These are phyloP conservation scores for Aspergillus nidulans DNA, from an alignment of 495 filamentous ascomycete genomes.

Conservation along the genomic window DNA sequence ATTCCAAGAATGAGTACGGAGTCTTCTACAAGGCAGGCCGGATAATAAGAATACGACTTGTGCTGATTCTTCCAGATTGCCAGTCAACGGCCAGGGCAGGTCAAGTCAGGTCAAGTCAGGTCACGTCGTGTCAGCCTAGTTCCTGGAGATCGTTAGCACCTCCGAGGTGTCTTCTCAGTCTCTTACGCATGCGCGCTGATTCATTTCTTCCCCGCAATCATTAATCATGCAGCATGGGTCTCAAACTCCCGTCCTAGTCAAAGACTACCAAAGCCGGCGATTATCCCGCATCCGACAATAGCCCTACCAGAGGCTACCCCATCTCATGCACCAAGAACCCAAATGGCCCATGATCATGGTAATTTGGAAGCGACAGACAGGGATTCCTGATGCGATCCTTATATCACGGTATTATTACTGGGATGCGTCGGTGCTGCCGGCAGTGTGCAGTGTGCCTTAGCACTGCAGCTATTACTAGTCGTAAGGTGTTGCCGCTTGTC, in stretches of 20 bases:
- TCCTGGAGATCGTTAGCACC: constrained; percentile 7
- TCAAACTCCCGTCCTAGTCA: too few species aligned
- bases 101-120: background rate
- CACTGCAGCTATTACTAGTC: background rate
- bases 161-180: background rate
- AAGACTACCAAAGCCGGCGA: too few species aligned
- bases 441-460: constrained; percentile 10
- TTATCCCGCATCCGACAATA: constrained; percentile 4
- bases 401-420: background rate
- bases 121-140: background rate
- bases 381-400: background rate
- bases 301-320: background rate
- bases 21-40: background rate
- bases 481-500: constrained; percentile 3
- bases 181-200: background rate
- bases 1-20: background rate
- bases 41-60: too few species aligned
- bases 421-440: constrained; percentile 1
- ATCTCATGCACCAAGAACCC: background rate
- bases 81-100: background rate
- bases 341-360: background rate
- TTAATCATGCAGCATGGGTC: background rate
- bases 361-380: background rate
- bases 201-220: background rate
- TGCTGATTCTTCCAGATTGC: too few species aligned